A percentile compares a stretch with the other conserved stretches of the same genome.
Conservation (phyloP, 169 alveolate genomes). For the Plasmodium vinckei region DNA sequence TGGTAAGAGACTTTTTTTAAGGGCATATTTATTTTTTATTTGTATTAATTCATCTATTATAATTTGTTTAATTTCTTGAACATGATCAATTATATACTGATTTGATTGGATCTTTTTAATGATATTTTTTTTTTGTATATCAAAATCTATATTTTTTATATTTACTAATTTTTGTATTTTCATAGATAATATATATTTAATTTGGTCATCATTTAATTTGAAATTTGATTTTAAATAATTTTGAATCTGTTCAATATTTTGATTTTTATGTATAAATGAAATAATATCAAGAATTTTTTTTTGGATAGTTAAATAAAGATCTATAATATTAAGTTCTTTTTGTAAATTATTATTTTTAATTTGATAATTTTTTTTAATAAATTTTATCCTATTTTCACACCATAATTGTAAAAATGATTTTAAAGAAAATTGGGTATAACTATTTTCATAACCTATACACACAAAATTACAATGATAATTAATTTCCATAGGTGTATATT, state of each 20-base stretch:
- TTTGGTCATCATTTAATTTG: conserved; percentile 77
- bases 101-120: conserved; percentile 10
- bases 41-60: conserved; percentile 72
- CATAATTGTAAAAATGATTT: conserved; percentile 48
- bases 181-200: conserved; percentile 77
- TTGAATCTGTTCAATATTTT: conserved; percentile 30
- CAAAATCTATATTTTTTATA: conserved; percentile 74
- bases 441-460: conserved; percentile 65
- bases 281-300: conserved; percentile 61
- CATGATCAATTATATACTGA: conserved; percentile 49
- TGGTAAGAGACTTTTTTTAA: conserved; percentile 6
- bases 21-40: conserved; percentile 48
- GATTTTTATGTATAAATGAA: conserved; percentile 39
- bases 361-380: conserved; percentile 30
- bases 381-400: conserved; percentile 57
- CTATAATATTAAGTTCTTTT: conserved; percentile 45
- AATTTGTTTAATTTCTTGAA: conserved; percentile 36
- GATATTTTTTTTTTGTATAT: conserved; percentile 49
- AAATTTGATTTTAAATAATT: conserved; percentile 50
- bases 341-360: conserved; percentile 48
- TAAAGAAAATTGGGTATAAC: conserved; percentile 68
- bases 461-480: conserved; percentile 77
- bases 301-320: conserved; percentile 53
- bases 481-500: conserved; percentile 64
- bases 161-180: conserved; percentile 75